Base-by-base conservation (phyloP, 2,329 filamentous ascomycete species). In the Trichoderma oligosporum region DNA sequence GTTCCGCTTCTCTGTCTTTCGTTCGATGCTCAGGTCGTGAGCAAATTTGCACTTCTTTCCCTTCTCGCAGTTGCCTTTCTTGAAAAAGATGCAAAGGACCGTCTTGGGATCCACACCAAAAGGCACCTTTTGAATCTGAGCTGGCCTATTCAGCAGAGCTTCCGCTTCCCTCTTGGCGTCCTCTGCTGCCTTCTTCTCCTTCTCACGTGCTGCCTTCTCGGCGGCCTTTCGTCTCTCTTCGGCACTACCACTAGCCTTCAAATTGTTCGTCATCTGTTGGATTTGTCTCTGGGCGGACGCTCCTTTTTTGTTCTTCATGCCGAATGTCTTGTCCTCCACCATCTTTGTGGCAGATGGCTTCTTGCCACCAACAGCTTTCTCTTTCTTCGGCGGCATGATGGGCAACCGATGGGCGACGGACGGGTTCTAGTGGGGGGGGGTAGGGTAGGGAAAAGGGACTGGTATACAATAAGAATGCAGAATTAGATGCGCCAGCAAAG, bases 251-350 rank as follows among this genome's bases (percentile, higher is more conserved):
- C 87, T 86, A 57, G 82, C 81, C 64, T 87, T 85, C 52, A 86
- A 82, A 67, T 91, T 87, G 45, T 86, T 82, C 64, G 86, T 78
- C 72, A 99, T 83, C 67, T 91, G 89, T 59, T 89, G 87, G 70
- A 99, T 97, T 65, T 92, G 85, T 75, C 86, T 96, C 76, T 97
- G 90, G 56, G 91, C 93, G 52, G 84, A 86, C 57, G 85, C 88
- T 65, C 94, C 94, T 81, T 97, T 99, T 80, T 99, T 99, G 72
- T 99, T 99, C 78, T 99, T 99, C 94, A 99, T 97, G 67, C 94
- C 94, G 81, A 99, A 99, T 47, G 94, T 96, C 78, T 93, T 94
- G 80, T 99, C 94, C 62, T 94, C 91, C 62, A 91, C 89, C 42
- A 79, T 68, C 76, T 91, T 91, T 65, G 76, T 67, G 59, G 77